Conservation (phyloP, 129 eudicot species). For the Rutidosis leptorrhynchoides region DNA sequence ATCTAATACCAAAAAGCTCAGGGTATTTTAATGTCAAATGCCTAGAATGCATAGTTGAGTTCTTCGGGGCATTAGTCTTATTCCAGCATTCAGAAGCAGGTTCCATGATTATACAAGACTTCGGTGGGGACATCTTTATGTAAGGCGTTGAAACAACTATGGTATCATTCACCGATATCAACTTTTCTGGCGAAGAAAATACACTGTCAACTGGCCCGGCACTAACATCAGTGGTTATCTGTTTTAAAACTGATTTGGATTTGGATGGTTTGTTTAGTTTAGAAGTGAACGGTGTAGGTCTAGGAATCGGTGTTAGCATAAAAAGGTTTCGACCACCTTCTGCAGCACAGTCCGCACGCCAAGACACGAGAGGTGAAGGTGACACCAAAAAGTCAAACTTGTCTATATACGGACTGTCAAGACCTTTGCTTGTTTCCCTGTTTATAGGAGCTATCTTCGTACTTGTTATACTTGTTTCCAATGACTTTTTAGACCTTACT, state of each 20-base stretch:
- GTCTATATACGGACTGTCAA: constrained; percentile 46
- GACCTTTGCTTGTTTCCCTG: constrained; percentile 25
- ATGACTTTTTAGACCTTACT: constrained; percentile 29
- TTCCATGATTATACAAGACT: constrained; percentile 69
- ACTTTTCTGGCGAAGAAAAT: constrained; percentile 44
- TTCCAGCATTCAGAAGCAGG: constrained; percentile 45
- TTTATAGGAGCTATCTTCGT: constrained; percentile 28
- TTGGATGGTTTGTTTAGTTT: constrained; percentile 43
- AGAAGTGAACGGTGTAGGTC: too few relatives aligned
- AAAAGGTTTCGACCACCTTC: constrained; percentile 75
- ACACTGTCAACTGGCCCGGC: constrained; percentile 19
- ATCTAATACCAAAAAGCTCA: constrained; percentile 51
- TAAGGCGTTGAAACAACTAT: constrained; percentile 65
- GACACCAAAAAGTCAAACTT: constrained; percentile 61
- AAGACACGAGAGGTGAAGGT: constrained; percentile 94
- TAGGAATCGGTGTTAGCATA: constrained; percentile 81
- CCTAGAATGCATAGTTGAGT: constrained; percentile 44
- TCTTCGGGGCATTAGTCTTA: constrained; percentile 34
- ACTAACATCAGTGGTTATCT: constrained; percentile 16
- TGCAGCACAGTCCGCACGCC: too few relatives aligned
- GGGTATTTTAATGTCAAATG: constrained; percentile 52
- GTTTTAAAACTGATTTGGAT: constrained; percentile 28
- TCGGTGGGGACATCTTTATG: constrained; percentile 77
- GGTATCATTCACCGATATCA: constrained; percentile 25
- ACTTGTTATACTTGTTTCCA: constrained; percentile 32